Evolutionary conservation across 106 monocot genomes (phyloP).

Genomic region (Ottelia alismoides): DNA sequence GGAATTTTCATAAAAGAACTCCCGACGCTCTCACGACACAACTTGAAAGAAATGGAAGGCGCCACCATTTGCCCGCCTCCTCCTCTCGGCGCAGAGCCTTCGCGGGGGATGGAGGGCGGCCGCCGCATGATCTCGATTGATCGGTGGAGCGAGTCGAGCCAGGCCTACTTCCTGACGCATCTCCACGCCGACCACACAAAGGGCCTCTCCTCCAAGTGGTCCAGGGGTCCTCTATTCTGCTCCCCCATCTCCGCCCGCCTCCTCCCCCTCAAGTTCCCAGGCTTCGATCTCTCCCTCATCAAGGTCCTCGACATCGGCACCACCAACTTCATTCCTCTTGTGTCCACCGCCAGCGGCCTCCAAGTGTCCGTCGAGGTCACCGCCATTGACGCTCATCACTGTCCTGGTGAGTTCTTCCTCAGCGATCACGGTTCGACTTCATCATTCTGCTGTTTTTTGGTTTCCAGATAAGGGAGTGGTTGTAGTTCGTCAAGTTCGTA

Average conservation of each 20-base stretch:
- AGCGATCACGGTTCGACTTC: too few relatives aligned
- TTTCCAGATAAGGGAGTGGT: too few relatives aligned
- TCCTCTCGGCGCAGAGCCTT: too few relatives aligned
- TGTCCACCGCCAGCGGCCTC: slow-evolving; percentile 19
- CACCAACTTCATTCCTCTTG: slow-evolving; percentile 20
- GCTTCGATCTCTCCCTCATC: slow-evolving; percentile 45
- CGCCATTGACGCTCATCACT: slow-evolving; percentile 63
- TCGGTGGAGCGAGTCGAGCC: slow-evolving; percentile 51
- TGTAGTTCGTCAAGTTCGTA: too few relatives aligned
- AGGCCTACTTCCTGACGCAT: slow-evolving; percentile 87
- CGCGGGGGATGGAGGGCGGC: neutral
- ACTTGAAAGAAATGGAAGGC: too few relatives aligned
- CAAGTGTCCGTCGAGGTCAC: slow-evolving; percentile 38
- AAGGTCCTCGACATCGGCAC: slow-evolving; percentile 34
- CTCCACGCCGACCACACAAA: slow-evolving; percentile 81
- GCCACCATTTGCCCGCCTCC: too few relatives aligned
- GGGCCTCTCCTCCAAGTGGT: slow-evolving; percentile 56
- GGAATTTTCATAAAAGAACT: too few relatives aligned
- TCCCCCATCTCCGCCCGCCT: slow-evolving; percentile 53
- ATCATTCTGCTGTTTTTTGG: too few relatives aligned
- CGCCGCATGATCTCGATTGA: slow-evolving; percentile 46
- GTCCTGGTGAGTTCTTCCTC: slow-evolving; percentile 39
- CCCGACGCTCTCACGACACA: too few relatives aligned
- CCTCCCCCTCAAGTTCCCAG: slow-evolving; percentile 40
- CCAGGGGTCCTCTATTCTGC: slow-evolving; percentile 65